These are phyloP conservation scores for Breviolum minutum DNA, from an alignment of 73 alveolate species.

Conservation along the genomic window DNA sequence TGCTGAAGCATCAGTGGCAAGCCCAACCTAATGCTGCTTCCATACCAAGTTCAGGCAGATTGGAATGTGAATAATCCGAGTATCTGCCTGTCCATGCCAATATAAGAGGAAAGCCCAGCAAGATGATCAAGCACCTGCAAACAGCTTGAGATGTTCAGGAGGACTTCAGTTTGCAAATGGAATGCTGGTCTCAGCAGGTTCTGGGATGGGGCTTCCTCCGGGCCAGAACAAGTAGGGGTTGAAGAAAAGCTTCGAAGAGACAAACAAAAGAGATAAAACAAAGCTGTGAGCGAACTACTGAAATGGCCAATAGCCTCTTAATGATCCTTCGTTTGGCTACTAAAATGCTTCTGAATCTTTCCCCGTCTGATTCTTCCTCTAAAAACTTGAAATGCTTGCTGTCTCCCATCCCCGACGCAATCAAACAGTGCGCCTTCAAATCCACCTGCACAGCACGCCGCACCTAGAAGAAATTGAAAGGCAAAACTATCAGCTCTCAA, in stretches of 20 bases:
- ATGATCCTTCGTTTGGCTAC: no score
- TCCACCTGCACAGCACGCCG: conserved; percentile 91
- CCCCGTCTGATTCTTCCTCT: no score
- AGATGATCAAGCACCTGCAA: conserved; percentile 85
- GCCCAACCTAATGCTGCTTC: conserved; percentile 23
- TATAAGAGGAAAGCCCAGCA: conserved; percentile 43
- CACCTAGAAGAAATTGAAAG: background rate
- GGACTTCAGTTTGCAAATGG: background rate
- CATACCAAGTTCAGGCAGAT: background rate
- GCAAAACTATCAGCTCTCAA: no score
- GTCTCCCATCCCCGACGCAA: background rate
- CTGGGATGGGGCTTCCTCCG: no score
- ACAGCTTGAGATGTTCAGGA: background rate
- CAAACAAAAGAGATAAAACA: no score
- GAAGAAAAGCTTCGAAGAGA: no score
- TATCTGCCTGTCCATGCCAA: conserved; percentile 71
- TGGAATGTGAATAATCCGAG: background rate
- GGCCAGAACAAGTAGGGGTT: no score
- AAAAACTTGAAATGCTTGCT: background rate
- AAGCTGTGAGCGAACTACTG: no score
- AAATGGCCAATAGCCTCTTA: no score
- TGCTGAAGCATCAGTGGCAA: conserved; percentile 85
- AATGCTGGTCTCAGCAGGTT: background rate
- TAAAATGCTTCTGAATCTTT: background rate
- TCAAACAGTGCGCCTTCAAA: background rate